Conservation (phyloP, 1,284 basidiomycete species). For the Earliella scabrosa region DNA sequence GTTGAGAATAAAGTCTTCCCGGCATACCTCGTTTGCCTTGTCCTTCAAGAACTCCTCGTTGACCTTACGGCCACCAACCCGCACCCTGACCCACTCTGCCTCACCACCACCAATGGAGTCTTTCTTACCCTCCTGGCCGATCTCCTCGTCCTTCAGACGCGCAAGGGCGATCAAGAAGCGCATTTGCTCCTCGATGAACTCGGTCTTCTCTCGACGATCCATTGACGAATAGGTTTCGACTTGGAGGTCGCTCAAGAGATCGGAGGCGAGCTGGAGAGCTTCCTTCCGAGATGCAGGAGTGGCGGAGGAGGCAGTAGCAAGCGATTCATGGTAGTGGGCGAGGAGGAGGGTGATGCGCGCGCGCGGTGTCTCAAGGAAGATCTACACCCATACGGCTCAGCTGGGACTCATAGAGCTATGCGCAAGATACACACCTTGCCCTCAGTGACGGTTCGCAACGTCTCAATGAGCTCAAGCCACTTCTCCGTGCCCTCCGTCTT, state of each 20-base stretch:
- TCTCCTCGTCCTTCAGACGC: constrained; percentile 66
- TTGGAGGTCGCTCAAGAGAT: constrained; percentile 92
- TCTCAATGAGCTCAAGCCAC: constrained; percentile 90
- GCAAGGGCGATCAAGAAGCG: constrained; percentile 80
- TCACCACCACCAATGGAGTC: constrained; percentile 71
- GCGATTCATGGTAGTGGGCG: constrained; percentile 81
- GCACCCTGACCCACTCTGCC: constrained; percentile 89
- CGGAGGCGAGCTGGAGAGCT: constrained; percentile 82
- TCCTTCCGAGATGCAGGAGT: constrained; percentile 57
- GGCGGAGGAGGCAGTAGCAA: constrained; percentile 48
- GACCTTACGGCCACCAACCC: constrained; percentile 92
- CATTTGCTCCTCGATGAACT: constrained; percentile 99
- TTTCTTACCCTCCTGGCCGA: constrained; percentile 51
- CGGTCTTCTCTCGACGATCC: constrained; percentile 97
- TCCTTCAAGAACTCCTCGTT: constrained; percentile 94
- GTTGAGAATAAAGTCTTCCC: too few species aligned
- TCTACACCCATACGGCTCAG: constrained; percentile 50
- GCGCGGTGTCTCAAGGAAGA: constrained; percentile 96
- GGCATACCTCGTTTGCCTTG: constrained; percentile 83
- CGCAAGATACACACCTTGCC: constrained; percentile 75
- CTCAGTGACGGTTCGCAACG: constrained; percentile 90
- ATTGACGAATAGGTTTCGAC: constrained; percentile 99
- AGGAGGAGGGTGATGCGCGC: constrained; percentile 91
- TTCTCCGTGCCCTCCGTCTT: constrained; percentile 67
- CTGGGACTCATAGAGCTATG: neutral